These are phyloP conservation scores for Phoma herbarum DNA, from an alignment of 2,329 filamentous ascomycete species.

Conservation along the genomic window DNA sequence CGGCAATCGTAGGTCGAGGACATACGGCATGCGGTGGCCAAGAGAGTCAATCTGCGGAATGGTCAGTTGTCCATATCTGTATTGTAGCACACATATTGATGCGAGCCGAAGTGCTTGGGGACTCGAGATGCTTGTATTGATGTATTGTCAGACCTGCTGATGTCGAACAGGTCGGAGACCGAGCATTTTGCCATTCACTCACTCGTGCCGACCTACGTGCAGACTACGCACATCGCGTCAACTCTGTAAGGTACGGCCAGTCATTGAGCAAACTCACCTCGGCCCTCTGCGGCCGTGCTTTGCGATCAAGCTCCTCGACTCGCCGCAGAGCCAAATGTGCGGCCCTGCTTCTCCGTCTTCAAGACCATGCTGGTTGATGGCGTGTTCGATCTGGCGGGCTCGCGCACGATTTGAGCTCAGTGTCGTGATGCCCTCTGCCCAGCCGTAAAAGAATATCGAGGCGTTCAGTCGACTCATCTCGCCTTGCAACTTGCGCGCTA, in stretches of 20 bases:
- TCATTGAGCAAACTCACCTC: background rate
- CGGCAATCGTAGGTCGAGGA: background rate
- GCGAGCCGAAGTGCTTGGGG: background rate
- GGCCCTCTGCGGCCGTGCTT: constrained; percentile 54
- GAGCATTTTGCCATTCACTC: background rate
- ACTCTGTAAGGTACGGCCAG: background rate
- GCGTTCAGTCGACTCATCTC: constrained; percentile 69
- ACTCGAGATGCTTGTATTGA: background rate
- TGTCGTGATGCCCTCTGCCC: constrained; percentile 70
- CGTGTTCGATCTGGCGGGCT: constrained; percentile 69
- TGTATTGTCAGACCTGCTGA: background rate
- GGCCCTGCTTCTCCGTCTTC: constrained; percentile 66
- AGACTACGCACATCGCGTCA: constrained; percentile 1
- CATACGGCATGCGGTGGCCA: background rate
- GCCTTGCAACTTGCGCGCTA: constrained; percentile 55
- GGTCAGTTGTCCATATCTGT: background rate
- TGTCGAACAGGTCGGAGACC: background rate
- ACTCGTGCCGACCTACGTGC: constrained; percentile 1
- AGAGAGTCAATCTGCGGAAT: background rate
- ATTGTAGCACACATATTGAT: background rate
- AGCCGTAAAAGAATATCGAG: constrained; percentile 77
- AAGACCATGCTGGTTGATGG: constrained; percentile 62
- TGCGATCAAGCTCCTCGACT: constrained; percentile 71
- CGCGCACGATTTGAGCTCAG: constrained; percentile 76
- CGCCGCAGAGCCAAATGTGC: constrained; percentile 70